Evolutionary conservation across 495 filamentous ascomycete species (phyloP).

Genomic region (Chaetomidium leptoderma): DNA sequence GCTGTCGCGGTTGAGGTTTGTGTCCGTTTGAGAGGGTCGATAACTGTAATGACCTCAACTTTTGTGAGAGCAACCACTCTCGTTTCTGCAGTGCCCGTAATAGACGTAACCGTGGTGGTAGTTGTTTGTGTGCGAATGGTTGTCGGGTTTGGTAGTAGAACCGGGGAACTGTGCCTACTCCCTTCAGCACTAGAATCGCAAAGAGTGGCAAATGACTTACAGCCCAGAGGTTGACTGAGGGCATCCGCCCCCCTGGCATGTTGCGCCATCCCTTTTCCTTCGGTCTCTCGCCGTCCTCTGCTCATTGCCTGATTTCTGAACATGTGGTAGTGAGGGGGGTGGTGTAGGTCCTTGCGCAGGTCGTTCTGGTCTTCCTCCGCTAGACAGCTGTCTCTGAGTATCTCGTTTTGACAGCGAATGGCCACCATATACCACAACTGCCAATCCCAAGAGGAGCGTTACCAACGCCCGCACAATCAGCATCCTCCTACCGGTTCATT

Average conservation of each 20-base stretch:
- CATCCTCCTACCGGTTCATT: too few relatives aligned
- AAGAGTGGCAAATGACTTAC: too few relatives aligned
- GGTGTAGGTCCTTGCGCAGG: too few relatives aligned
- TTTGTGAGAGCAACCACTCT: slow-evolving; percentile 14
- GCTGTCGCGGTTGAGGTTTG: slow-evolving; percentile 20
- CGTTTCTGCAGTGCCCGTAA: slow-evolving; percentile 10
- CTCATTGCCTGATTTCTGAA: not conserved
- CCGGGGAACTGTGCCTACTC: not conserved
- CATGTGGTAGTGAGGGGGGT: not conserved
- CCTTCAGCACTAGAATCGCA: too few relatives aligned
- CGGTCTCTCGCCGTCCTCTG: not conserved
- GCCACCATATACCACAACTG: too few relatives aligned
- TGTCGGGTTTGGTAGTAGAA: not conserved
- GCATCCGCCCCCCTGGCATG: not conserved
- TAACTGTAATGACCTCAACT: slow-evolving; percentile 16
- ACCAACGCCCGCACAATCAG: too few relatives aligned
- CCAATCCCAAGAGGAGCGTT: too few relatives aligned
- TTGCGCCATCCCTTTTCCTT: not conserved
- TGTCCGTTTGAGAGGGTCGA: slow-evolving; percentile 18
- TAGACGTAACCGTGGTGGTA: slow-evolving; percentile 17
- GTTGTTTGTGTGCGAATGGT: slow-evolving; percentile 16
- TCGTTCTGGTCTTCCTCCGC: too few relatives aligned
- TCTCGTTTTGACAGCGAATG: too few relatives aligned
- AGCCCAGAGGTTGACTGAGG: not conserved
- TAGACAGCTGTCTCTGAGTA: too few relatives aligned